Percentiles rank a stretch among this genome's conserved stretches.
These are phyloP conservation scores for Tuber umbilicatum DNA, from an alignment of 495 filamentous ascomycete genomes.

Conservation along the genomic window DNA sequence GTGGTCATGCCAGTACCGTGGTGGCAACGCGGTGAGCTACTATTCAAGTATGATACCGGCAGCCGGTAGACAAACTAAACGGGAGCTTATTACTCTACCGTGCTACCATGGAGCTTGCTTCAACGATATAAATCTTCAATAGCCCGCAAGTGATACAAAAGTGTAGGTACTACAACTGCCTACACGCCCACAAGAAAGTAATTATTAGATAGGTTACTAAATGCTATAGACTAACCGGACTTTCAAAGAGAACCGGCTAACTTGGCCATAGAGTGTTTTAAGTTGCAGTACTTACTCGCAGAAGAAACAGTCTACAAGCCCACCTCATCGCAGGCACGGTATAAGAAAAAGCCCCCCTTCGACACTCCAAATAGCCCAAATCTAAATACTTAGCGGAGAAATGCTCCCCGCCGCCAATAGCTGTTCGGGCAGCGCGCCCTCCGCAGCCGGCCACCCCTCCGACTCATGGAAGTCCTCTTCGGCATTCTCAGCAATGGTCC, in stretches of 20 bases:
- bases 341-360: neutral
- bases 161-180: neutral
- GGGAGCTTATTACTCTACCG: neutral
- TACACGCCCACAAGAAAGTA: neutral
- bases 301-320: neutral
- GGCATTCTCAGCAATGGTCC: neutral
- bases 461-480: constrained; percentile 32
- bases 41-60: neutral
- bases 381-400: neutral
- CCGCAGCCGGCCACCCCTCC: constrained; percentile 47
- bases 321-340: neutral
- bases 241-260: neutral
- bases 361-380: neutral
- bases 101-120: neutral
- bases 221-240: neutral
- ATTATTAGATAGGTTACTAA: neutral
- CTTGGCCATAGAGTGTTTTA: neutral
- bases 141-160: neutral
- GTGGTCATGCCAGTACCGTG: neutral
- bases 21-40: neutral
- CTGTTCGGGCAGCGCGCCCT: constrained; percentile 55
- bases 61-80: neutral
- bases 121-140: neutral
- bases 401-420: constrained; percentile 50
- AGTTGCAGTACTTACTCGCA: neutral